phyloP scores from a whole-genome alignment of 805 yeast species.

The Myxozyma lipomycoides region DNA sequence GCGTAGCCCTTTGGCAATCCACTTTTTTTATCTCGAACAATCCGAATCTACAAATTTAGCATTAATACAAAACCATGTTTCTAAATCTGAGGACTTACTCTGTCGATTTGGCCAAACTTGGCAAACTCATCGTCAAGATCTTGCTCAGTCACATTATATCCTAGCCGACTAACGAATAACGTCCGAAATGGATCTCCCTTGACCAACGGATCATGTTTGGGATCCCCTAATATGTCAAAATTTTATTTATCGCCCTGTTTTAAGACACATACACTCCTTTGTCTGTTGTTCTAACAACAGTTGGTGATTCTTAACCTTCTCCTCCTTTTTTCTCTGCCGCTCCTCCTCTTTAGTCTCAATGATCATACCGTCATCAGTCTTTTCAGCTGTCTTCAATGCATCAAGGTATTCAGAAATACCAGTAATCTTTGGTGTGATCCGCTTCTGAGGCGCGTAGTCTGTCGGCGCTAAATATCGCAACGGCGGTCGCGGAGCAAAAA shows the following conservation, averaged over 20 bases:
- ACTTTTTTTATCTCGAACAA: constrained; percentile 51
- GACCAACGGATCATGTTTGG: constrained; percentile 53
- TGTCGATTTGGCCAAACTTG: constrained; percentile 68
- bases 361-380: constrained; percentile 27
- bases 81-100: constrained; percentile 27
- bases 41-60: constrained; percentile 42
- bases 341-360: constrained; percentile 38
- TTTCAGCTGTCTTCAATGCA: constrained; percentile 32
- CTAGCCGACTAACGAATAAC: constrained; percentile 69
- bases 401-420: constrained; percentile 43
- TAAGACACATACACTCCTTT: constrained; percentile 29
- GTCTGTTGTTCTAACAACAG: constrained; percentile 40
- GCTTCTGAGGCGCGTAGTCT: constrained; percentile 48
- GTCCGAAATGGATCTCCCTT: constrained; percentile 74
- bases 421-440: constrained; percentile 47
- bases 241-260: not conserved
- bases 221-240: constrained; percentile 49
- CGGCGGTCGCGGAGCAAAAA: constrained; percentile 58
- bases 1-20: constrained; percentile 77
- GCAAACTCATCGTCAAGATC: constrained; percentile 62
- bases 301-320: constrained; percentile 32
- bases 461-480: constrained; percentile 46
- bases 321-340: constrained; percentile 29
- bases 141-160: constrained; percentile 59
- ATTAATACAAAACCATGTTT: not conserved